phyloP scores from a whole-genome alignment of 2,329 filamentous ascomycete genomes.

The Fusarium sp. region DNA sequence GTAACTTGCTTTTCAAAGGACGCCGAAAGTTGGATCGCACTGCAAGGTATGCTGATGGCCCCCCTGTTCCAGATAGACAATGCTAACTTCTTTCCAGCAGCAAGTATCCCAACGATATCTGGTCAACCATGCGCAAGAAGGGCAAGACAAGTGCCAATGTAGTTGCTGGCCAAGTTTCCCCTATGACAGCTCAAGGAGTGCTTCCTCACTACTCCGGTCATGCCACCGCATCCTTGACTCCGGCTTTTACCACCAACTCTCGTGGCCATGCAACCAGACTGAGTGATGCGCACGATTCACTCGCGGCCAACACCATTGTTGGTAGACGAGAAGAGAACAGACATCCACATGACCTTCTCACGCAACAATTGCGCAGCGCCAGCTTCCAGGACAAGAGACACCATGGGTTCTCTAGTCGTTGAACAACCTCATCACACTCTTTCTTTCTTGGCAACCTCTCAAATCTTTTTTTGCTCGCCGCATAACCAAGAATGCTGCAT shows the following conservation, averaged over 20 bases:
- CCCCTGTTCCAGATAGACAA: neutral
- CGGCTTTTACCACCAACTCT: conserved; percentile 55
- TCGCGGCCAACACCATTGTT: conserved; percentile 33
- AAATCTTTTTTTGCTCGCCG: conserved; percentile 14
- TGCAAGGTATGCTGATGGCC: conserved; percentile 49
- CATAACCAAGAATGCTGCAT: conserved; percentile 11
- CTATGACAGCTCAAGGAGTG: conserved; percentile 67
- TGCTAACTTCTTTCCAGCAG: conserved; percentile 50
- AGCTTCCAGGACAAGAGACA: conserved; percentile 34
- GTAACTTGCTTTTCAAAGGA: conserved; percentile 56
- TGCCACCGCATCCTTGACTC: conserved; percentile 64
- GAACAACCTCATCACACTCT: conserved; percentile 20
- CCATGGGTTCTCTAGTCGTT: conserved; percentile 35
- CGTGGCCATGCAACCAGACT: conserved; percentile 50
- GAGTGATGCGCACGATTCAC: conserved; percentile 42
- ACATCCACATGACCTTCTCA: conserved; percentile 52
- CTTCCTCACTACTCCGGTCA: conserved; percentile 67
- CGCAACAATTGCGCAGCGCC: conserved; percentile 30
- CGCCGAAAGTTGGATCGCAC: conserved; percentile 48
- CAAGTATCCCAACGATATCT: conserved; percentile 60
- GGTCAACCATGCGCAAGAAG: conserved; percentile 66
- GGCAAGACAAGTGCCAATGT: conserved; percentile 62
- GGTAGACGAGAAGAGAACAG: conserved; percentile 62
- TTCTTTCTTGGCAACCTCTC: conserved; percentile 24
- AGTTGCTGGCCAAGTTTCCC: conserved; percentile 63